These are phyloP conservation scores for Collybia mongolica DNA, from an alignment of 768 basidiomycete species.

Conservation along the genomic window DNA sequence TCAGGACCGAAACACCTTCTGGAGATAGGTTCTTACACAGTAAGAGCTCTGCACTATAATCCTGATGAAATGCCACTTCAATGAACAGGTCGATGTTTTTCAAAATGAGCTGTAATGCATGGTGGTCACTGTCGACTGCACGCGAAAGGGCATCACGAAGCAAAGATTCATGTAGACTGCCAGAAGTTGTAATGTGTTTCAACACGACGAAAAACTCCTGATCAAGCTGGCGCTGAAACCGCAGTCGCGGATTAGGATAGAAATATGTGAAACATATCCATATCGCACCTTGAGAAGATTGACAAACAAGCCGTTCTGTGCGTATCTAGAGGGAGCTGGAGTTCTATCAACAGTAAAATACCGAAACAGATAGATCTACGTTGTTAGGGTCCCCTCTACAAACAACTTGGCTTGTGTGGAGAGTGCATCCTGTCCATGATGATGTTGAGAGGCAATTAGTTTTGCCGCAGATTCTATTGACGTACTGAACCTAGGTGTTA, in stretches of 20 bases:
- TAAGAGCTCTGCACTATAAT: slow-evolving; percentile 52
- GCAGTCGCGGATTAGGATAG: neutral
- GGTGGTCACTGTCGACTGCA: slow-evolving; percentile 47
- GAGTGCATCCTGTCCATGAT: slow-evolving; percentile 56
- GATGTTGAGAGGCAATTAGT: slow-evolving; percentile 45
- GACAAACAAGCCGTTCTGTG: slow-evolving; percentile 54
- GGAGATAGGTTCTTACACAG: slow-evolving; percentile 40
- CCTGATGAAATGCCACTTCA: slow-evolving; percentile 54
- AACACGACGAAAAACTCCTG: slow-evolving; percentile 53
- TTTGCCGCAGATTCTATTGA: slow-evolving; percentile 51
- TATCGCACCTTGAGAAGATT: slow-evolving; percentile 54
- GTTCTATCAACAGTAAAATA: neutral
- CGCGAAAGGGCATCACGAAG: slow-evolving; percentile 56
- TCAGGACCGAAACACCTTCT: slow-evolving; percentile 5
- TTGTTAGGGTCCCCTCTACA: slow-evolving; percentile 48
- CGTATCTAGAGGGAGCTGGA: slow-evolving; percentile 39
- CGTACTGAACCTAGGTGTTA: slow-evolving; percentile 31
- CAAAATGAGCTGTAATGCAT: slow-evolving; percentile 49
- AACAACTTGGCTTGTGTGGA: slow-evolving; percentile 56
- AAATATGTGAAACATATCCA: neutral
- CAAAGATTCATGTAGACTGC: slow-evolving; percentile 44
- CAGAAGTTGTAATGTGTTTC: slow-evolving; percentile 40
- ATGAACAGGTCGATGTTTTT: slow-evolving; percentile 58
- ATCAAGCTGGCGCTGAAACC: slow-evolving; percentile 40
- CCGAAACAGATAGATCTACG: slow-evolving; percentile 28